Conservation (phyloP, 2,329 filamentous ascomycete species). For the Colletotrichum liaoningense region DNA sequence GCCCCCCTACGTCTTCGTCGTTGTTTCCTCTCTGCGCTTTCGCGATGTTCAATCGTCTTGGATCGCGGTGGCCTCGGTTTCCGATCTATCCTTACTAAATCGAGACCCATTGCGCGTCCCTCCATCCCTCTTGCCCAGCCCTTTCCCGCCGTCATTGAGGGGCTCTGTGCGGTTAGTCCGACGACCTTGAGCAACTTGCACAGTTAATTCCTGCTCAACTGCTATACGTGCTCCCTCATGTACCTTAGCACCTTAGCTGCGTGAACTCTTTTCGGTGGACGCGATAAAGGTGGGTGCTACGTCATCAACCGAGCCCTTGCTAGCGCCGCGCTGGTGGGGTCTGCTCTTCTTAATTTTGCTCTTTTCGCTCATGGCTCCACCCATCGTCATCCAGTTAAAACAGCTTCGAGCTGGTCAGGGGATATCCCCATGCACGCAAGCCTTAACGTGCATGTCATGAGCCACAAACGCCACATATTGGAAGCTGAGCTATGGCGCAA, state of each 20-base stretch:
- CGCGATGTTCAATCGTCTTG: background rate
- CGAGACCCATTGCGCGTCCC: slow-evolving; percentile 33
- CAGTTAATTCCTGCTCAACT: slow-evolving; percentile 11
- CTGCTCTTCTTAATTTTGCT: slow-evolving; percentile 21
- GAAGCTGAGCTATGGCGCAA: slow-evolving; percentile 24
- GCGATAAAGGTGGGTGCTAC: slow-evolving; percentile 27
- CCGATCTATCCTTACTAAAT: slow-evolving; percentile 25
- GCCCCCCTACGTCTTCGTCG: background rate
- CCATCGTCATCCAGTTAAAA: slow-evolving; percentile 16
- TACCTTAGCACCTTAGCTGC: slow-evolving; percentile 12
- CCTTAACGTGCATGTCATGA: slow-evolving; percentile 4
- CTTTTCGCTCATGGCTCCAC: slow-evolving; percentile 16
- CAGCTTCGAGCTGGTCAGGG: slow-evolving; percentile 6
- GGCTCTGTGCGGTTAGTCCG: slow-evolving; percentile 22
- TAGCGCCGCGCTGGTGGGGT: background rate
- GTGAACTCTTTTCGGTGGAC: slow-evolving; percentile 18
- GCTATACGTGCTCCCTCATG: background rate
- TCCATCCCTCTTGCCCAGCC: slow-evolving; percentile 5
- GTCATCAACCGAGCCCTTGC: slow-evolving; percentile 29
- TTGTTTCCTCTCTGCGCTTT: background rate
- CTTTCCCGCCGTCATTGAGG: slow-evolving; percentile 26
- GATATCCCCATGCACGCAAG: background rate
- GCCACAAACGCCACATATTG: slow-evolving; percentile 29
- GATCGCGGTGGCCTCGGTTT: slow-evolving; percentile 9
- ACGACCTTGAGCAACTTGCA: background rate